phyloP scores from a whole-genome alignment of 441 rosid genomes.

The Croton setiger region DNA sequence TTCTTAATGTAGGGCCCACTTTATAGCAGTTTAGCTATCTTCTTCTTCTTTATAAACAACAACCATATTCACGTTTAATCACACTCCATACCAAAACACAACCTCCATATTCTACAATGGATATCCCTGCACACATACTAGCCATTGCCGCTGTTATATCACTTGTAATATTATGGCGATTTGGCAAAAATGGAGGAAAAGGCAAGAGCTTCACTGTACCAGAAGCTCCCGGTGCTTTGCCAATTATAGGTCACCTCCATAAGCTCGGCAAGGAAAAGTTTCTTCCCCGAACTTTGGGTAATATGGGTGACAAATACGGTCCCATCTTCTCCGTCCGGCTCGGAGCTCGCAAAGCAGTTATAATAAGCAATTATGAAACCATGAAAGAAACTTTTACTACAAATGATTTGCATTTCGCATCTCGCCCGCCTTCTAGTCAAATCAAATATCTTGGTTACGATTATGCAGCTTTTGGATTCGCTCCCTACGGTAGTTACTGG shows the following conservation, averaged over 20 bases:
- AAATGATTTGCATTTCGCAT: neutral
- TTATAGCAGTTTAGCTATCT: no score
- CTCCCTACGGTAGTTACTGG: conserved; percentile 15
- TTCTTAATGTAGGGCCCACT: no score
- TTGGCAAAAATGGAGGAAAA: neutral
- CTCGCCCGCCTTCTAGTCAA: neutral
- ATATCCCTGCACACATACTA: neutral
- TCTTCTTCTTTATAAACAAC: no score
- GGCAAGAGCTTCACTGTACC: neutral
- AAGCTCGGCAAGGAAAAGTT: neutral
- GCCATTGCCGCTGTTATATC: neutral
- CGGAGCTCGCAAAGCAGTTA: neutral
- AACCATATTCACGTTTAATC: no score
- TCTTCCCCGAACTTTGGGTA: neutral
- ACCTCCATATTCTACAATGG: neutral
- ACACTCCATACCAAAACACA: neutral
- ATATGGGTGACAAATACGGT: neutral
- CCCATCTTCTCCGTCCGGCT: neutral
- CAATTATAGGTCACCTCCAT: conserved; percentile 9
- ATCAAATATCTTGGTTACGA: neutral
- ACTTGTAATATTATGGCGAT: neutral
- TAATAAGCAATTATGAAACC: neutral
- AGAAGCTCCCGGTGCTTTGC: neutral
- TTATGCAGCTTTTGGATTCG: neutral
- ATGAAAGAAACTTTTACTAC: neutral